Base-by-base conservation (phyloP, 2,329 filamentous ascomycete genomes). In the Pseudogymnoascus sp. region DNA sequence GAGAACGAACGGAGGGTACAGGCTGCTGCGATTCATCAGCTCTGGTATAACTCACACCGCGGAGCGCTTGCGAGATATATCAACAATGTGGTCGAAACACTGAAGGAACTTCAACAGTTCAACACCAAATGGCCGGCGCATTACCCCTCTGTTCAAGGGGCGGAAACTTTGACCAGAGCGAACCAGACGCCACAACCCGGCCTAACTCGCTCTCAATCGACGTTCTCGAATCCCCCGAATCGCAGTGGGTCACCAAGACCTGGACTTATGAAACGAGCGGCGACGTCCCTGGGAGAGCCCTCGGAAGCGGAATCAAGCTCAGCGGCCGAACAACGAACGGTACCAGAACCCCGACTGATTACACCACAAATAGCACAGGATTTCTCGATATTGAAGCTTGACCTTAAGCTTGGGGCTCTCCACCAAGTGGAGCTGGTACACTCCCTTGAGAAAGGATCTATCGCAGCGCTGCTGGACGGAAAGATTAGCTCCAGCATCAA, bases 401-500 rank as follows among this genome's bases (percentile, higher is more conserved):
- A 99, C 74, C 78, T 99, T 63, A 96, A 97, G 77, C 83, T 99
- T 62, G 93, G 93, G 33, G 81, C 89, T 5, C 75, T 96, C 59
- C 89, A 92, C 65, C 95, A 97, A 72, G 84, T 90, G 0, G 93
- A 97, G 71, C 80, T 97, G 16, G 93, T 97, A 7, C 93, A 97
- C 75, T 97, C 95, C 0, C 77, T 99, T 59, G 93, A 97, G 70
- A 97, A 97, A 76, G 82, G 82, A 12, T 96, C 93, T 0, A 89
- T 99, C 65, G 95, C 95, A 0, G 88, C 93, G 1, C 79, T 99
- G 1, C 79, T 99, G 40, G 93, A 97, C 74, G 93, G 92, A 25
- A 96, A 96, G 76, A 96, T 99, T 70, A 89, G 88, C 69, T 91
- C 95, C 65, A 97, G 92, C 73, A 89, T 97, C 72, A 91, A 92